phyloP scores from a whole-genome alignment of 2,329 filamentous ascomycete species.

The Claviceps pazoutovae region DNA sequence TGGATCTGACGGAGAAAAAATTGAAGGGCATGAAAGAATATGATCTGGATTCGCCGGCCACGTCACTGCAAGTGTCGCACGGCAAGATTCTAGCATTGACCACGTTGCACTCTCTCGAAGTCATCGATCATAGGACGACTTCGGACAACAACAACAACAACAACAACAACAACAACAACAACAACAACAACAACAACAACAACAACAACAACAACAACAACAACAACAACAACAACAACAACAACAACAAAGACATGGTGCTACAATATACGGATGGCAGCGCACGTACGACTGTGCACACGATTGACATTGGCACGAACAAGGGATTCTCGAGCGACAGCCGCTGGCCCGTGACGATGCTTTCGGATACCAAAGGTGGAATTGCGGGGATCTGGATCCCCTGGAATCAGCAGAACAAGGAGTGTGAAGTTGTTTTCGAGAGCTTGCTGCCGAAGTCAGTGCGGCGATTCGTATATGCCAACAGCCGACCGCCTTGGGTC shows the following conservation, averaged over 20 bases:
- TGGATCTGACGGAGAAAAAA: slow-evolving; percentile 37
- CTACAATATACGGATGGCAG: slow-evolving; percentile 32
- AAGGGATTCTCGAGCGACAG: slow-evolving; percentile 12
- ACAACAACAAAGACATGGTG: slow-evolving; percentile 17
- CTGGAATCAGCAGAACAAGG: slow-evolving; percentile 23
- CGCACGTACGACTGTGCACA: slow-evolving; percentile 30
- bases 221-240: neutral
- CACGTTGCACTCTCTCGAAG: slow-evolving; percentile 37
- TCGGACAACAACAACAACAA: slow-evolving; percentile 11
- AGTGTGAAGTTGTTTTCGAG: slow-evolving; percentile 38
- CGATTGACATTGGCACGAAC: slow-evolving; percentile 28
- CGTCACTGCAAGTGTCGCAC: slow-evolving; percentile 31
- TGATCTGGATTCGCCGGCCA: slow-evolving; percentile 38
- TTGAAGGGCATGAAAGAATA: slow-evolving; percentile 33
- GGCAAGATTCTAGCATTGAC: slow-evolving; percentile 39
- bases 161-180: neutral
- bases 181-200: slow-evolving; percentile 2
- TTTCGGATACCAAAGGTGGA: slow-evolving; percentile 33
- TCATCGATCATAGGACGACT: slow-evolving; percentile 34
- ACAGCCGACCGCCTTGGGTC: slow-evolving; percentile 39
- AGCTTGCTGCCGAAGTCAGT: slow-evolving; percentile 42
- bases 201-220: too few species aligned
- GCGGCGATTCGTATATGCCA: slow-evolving; percentile 38
- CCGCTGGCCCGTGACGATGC: slow-evolving; percentile 28
- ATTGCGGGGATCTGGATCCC: slow-evolving; percentile 39